A percentile compares a stretch with the other conserved stretches of the same genome.
Evolutionary conservation across 78 protist species (phyloP).

Genomic region (Acrasis kona): DNA sequence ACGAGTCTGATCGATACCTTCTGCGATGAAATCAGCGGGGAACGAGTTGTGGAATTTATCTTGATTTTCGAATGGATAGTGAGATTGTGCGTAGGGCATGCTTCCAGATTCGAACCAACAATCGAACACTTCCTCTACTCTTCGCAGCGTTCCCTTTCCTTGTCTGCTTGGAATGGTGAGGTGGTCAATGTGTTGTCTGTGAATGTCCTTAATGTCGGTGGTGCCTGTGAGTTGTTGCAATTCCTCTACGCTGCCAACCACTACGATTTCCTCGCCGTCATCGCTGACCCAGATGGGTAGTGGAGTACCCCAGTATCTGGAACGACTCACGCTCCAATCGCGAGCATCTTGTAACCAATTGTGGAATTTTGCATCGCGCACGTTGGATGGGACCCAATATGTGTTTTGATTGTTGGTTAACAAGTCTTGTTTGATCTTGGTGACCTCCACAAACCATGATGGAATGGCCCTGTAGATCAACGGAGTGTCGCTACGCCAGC

Average conservation of each 20-base stretch:
- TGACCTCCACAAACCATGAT: constrained; percentile 93
- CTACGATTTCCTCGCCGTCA: constrained; percentile 80
- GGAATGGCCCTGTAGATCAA: constrained; percentile 91
- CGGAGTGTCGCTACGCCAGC: constrained; percentile 98
- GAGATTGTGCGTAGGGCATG: constrained; percentile 98
- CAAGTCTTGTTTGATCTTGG: constrained; percentile 56
- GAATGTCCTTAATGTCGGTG: constrained; percentile 49
- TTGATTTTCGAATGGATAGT: constrained; percentile 98
- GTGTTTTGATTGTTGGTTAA: constrained; percentile 69
- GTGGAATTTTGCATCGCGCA: constrained; percentile 86
- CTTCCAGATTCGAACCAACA: constrained; percentile 99
- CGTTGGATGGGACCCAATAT: constrained; percentile 88
- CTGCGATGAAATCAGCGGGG: constrained; percentile 99
- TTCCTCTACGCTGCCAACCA: constrained; percentile 79
- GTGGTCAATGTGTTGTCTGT: constrained; percentile 78
- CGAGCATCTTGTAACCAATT: constrained; percentile 95
- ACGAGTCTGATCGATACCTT: constrained; percentile 88
- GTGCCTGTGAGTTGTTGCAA: constrained; percentile 72
- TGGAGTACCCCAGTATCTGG: constrained; percentile 98
- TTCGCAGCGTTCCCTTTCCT: constrained; percentile 65
- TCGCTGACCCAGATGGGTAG: constrained; percentile 95
- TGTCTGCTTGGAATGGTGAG: constrained; percentile 82
- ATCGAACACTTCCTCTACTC: constrained; percentile 96
- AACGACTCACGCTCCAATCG: constrained; percentile 96
- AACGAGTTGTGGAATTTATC: constrained; percentile 78